Percentiles rank a stretch among this genome's conserved stretches.
These are phyloP conservation scores for Hypomontagnella submonticulosa DNA, from an alignment of 495 filamentous ascomycete genomes.

Conservation along the genomic window DNA sequence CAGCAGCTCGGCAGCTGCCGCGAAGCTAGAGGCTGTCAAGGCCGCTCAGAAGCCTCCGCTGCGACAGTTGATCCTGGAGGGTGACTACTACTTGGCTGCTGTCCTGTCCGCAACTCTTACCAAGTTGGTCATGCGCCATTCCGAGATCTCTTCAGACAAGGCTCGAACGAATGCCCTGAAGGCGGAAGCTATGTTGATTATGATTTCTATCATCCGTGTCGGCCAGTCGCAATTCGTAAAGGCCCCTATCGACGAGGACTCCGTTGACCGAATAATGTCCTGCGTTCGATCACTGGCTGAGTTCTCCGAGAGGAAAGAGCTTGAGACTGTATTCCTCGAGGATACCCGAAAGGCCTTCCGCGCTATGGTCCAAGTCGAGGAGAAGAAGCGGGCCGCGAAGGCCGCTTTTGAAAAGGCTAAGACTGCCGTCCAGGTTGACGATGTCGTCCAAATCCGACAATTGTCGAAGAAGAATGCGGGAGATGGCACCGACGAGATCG, in stretches of 20 bases:
- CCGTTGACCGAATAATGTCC: constrained; percentile 95
- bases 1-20: constrained; percentile 86
- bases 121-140: constrained; percentile 98
- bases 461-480: constrained; percentile 89
- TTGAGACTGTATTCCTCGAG: constrained; percentile 92
- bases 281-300: constrained; percentile 94
- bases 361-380: constrained; percentile 97
- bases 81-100: constrained; percentile 96
- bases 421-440: constrained; percentile 93
- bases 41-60: constrained; percentile 96
- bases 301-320: constrained; percentile 86
- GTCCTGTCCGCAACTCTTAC: constrained; percentile 95
- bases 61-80: constrained; percentile 93
- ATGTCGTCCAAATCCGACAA: constrained; percentile 91
- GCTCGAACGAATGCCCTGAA: constrained; percentile 93
- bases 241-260: constrained; percentile 96
- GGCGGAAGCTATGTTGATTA: constrained; percentile 98
- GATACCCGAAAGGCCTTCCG: constrained; percentile 97
- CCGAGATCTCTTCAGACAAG: constrained; percentile 87
- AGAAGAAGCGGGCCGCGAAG: constrained; percentile 94
- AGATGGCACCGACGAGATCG: constrained; percentile 86
- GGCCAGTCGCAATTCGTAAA: constrained; percentile 98
- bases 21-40: constrained; percentile 95
- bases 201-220: constrained; percentile 98
- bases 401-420: constrained; percentile 92